These are phyloP conservation scores for Pouteria campechiana DNA, from an alignment of 179 eudicot species.

Conservation along the genomic window DNA sequence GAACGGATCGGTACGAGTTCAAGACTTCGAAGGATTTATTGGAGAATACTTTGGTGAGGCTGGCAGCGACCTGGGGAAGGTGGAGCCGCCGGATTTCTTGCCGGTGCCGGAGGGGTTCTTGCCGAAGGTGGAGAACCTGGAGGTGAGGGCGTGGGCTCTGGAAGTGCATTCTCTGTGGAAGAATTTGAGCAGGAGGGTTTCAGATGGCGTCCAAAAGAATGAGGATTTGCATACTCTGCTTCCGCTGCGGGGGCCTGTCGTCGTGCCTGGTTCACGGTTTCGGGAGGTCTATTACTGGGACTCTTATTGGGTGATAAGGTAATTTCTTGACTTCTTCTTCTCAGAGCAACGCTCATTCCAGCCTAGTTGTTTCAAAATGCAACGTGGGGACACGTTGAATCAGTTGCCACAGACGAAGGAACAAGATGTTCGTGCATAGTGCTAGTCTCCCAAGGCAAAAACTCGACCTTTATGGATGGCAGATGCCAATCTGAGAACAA, in stretches of 20 bases:
- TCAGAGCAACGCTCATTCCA: too few relatives aligned
- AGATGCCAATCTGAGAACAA: too few relatives aligned
- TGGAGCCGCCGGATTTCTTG: conserved; percentile 53
- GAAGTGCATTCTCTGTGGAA: conserved; percentile 75
- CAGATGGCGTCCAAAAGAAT: conserved; percentile 28
- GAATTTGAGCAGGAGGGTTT: conserved; percentile 68
- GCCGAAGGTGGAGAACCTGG: conserved; percentile 38
- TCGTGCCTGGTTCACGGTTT: conserved; percentile 86
- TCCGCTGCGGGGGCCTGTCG: conserved; percentile 42
- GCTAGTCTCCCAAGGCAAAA: too few relatives aligned
- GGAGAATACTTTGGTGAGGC: conserved; percentile 34
- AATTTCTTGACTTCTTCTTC: neutral
- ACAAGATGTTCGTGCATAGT: too few relatives aligned
- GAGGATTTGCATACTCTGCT: conserved; percentile 62
- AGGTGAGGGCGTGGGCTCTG: conserved; percentile 66
- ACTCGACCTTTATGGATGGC: too few relatives aligned
- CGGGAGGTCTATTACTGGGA: conserved; percentile 92
- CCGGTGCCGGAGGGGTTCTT: conserved; percentile 52
- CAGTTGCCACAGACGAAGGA: too few relatives aligned
- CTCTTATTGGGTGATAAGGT: conserved; percentile 94
- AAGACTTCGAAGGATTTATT: conserved; percentile 29
- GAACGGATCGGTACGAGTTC: conserved; percentile 24
- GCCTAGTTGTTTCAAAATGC: too few relatives aligned
- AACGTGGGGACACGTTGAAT: too few relatives aligned
- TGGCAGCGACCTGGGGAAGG: conserved; percentile 52